A percentile compares a stretch with the other conserved stretches of the same genome.
Conservation (phyloP, 768 basidiomycete species). For the Kwoniella bestiolae region DNA sequence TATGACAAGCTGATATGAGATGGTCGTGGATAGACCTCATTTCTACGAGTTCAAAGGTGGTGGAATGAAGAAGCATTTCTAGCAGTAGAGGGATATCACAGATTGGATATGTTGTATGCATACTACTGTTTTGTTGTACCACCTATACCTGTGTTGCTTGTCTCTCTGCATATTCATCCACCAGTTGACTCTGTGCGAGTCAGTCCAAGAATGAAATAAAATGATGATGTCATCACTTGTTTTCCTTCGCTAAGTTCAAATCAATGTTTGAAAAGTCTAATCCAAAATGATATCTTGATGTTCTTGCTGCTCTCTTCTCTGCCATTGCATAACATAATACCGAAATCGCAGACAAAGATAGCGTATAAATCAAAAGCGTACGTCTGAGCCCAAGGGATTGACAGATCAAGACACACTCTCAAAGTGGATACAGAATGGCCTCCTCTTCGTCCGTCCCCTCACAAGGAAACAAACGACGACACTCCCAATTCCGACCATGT, state of each 20-base stretch:
- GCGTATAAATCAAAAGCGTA: no score
- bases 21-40: conserved; percentile 39
- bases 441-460: background rate
- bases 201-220: background rate
- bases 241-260: background rate
- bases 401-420: background rate
- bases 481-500: conserved; percentile 76
- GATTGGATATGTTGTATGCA: conserved; percentile 24
- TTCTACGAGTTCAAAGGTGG: conserved; percentile 53
- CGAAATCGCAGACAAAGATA: no score
- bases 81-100: background rate
- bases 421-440: background rate
- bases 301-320: no score
- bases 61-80: conserved; percentile 46
- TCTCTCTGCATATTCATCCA: background rate
- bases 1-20: conserved; percentile 10
- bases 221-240: conserved; percentile 4
- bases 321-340: no score
- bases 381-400: no score
- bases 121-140: background rate
- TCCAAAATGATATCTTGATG: background rate
- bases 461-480: conserved; percentile 8
- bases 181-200: background rate
- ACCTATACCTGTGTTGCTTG: no score
- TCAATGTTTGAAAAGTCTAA: background rate